phyloP scores from a whole-genome alignment of 2,329 filamentous ascomycete species.

The Cercospora canescens region DNA sequence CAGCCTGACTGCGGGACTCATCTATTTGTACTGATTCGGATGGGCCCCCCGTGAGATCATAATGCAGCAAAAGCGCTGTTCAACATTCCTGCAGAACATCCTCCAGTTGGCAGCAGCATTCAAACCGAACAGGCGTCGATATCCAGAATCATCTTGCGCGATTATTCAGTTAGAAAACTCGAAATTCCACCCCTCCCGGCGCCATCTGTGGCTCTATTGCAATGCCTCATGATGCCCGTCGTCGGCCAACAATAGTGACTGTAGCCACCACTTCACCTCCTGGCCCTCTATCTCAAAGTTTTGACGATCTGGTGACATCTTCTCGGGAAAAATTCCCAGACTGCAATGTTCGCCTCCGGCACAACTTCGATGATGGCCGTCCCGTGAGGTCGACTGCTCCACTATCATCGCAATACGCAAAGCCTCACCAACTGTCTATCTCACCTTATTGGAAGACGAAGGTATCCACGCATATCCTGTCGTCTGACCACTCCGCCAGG shows the following conservation, averaged over 20 bases:
- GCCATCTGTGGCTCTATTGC: not conserved
- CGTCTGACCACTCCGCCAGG: not conserved
- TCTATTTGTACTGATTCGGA: not conserved
- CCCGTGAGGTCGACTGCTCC: not conserved
- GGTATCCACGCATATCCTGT: not conserved
- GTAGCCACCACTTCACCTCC: not conserved
- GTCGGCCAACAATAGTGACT: not conserved
- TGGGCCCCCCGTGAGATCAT: too few relatives aligned
- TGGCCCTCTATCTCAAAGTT: not conserved
- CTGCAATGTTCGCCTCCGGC: not conserved
- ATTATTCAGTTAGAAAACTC: too few relatives aligned
- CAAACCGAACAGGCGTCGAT: not conserved
- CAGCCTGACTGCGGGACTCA: not conserved
- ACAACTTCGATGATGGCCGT: not conserved
- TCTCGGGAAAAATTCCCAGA: not conserved
- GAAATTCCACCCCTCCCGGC: not conserved
- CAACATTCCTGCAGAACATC: not conserved
- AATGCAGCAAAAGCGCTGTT: not conserved
- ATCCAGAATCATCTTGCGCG: not conserved
- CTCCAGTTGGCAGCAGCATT: not conserved
- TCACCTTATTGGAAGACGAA: not conserved
- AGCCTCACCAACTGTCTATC: not conserved
- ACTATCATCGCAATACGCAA: not conserved
- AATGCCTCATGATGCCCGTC: too few relatives aligned
- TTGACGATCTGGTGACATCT: not conserved